Conservation (phyloP, 208 protist genomes). For the Leishmania braziliensis region DNA sequence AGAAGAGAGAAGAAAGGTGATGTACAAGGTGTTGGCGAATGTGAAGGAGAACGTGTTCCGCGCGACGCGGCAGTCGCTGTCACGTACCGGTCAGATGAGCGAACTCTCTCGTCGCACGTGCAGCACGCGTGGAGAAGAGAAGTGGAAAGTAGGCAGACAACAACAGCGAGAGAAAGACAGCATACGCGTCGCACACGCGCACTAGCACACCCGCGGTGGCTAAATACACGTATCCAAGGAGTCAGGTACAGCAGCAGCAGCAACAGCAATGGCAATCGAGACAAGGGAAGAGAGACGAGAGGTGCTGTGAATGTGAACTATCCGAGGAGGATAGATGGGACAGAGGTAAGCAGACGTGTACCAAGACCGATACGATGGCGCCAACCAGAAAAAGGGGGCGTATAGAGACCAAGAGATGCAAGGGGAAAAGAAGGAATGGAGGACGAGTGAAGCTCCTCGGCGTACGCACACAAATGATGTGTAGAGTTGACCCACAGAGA, state of each 20-base stretch:
- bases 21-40: neutral
- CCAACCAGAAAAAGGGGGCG: neutral
- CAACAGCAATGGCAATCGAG: neutral
- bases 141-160: slow-evolving; percentile 6
- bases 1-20: neutral
- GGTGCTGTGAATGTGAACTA: neutral
- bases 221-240: neutral
- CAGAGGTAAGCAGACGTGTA: neutral
- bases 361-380: neutral
- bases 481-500: neutral
- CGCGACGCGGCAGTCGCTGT: no score
- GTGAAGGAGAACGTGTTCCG: neutral
- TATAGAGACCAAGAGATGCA: neutral
- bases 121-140: neutral
- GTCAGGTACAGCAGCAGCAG: neutral
- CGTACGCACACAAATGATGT: neutral
- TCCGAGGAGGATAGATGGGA: neutral
- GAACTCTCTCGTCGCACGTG: neutral
- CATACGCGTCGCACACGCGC: neutral
- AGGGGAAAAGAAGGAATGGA: neutral
- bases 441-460: neutral
- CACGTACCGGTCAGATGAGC: neutral
- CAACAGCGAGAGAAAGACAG: neutral
- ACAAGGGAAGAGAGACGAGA: neutral
- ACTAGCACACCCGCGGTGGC: neutral